Conservation (phyloP, 441 rosid genomes). For the Heliophila coronopifolia region DNA sequence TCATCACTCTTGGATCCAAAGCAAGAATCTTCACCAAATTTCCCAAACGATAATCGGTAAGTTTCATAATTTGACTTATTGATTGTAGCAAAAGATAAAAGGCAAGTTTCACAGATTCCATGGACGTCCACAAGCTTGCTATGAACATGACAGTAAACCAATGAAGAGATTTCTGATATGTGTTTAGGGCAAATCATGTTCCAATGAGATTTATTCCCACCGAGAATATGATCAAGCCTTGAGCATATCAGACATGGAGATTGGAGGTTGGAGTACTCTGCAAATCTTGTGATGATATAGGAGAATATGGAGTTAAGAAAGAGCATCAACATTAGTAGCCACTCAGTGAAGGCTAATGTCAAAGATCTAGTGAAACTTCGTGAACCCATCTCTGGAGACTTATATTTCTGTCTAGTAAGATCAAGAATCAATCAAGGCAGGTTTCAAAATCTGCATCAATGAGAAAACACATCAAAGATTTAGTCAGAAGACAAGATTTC, state of each 20-base stretch:
- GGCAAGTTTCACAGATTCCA: conserved; percentile 69
- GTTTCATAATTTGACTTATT: conserved; percentile 76
- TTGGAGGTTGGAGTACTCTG: conserved; percentile 48
- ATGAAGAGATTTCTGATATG: conserved; percentile 72
- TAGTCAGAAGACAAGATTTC: conserved; percentile 7
- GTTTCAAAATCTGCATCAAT: conserved; percentile 36
- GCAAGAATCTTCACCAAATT: conserved; percentile 48
- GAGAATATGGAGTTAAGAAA: conserved; percentile 53
- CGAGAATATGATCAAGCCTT: conserved; percentile 75
- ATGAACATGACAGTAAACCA: conserved; percentile 74
- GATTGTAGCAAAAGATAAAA: conserved; percentile 64
- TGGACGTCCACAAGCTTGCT: conserved; percentile 66
- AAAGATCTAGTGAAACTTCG: conserved; percentile 42
- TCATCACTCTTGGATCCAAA: conserved; percentile 32
- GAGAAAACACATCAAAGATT: conserved; percentile 16
- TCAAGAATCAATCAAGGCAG: conserved; percentile 25
- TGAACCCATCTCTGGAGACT: conserved; percentile 33
- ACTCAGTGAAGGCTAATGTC: conserved; percentile 61
- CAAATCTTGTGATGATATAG: conserved; percentile 55
- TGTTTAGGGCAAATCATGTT: conserved; percentile 74
- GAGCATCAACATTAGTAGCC: conserved; percentile 70
- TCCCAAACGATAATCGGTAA: conserved; percentile 68
- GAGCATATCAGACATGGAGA: conserved; percentile 79
- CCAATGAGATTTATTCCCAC: conserved; percentile 41
- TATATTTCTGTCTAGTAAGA: conserved; percentile 31